Conservation (phyloP, 805 yeast genomes). For the Teunomyces panamensis region DNA sequence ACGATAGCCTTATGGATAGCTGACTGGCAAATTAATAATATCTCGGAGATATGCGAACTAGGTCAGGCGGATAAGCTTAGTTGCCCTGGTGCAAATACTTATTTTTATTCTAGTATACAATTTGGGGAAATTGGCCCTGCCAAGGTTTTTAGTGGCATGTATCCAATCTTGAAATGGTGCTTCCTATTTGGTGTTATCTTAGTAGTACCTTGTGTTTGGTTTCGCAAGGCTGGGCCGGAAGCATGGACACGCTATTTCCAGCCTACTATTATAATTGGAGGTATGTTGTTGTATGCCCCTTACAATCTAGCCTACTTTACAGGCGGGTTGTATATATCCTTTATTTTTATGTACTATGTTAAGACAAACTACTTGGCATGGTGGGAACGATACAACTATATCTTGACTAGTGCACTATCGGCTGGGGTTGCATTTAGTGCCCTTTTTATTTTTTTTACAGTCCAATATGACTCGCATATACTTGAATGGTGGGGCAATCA, state of each 20-base stretch:
- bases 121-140: slow-evolving; percentile 64
- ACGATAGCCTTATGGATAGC: slow-evolving; percentile 19
- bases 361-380: slow-evolving; percentile 5
- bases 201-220: slow-evolving; percentile 19
- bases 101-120: slow-evolving; percentile 32
- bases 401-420: slow-evolving; percentile 8
- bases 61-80: slow-evolving; percentile 22
- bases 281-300: slow-evolving; percentile 10
- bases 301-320: slow-evolving; percentile 12
- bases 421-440: slow-evolving; percentile 16
- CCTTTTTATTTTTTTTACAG: slow-evolving; percentile 11
- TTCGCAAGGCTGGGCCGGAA: slow-evolving; percentile 14
- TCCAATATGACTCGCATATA: slow-evolving; percentile 10
- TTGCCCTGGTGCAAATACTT: slow-evolving; percentile 28
- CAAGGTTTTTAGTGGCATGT: slow-evolving; percentile 29
- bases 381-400: slow-evolving; percentile 13
- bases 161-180: slow-evolving; percentile 30
- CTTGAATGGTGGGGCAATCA: slow-evolving; percentile 22
- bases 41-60: slow-evolving; percentile 18
- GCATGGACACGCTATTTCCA: slow-evolving; percentile 16
- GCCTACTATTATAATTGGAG: slow-evolving; percentile 12
- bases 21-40: slow-evolving; percentile 15
- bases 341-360: slow-evolving; percentile 8
- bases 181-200: slow-evolving; percentile 32
- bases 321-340: slow-evolving; percentile 8